A percentile compares a stretch with the other conserved stretches of the same genome.
Evolutionary conservation across 2,329 filamentous ascomycete species (phyloP).

Genomic region (Exophiala sideris): DNA sequence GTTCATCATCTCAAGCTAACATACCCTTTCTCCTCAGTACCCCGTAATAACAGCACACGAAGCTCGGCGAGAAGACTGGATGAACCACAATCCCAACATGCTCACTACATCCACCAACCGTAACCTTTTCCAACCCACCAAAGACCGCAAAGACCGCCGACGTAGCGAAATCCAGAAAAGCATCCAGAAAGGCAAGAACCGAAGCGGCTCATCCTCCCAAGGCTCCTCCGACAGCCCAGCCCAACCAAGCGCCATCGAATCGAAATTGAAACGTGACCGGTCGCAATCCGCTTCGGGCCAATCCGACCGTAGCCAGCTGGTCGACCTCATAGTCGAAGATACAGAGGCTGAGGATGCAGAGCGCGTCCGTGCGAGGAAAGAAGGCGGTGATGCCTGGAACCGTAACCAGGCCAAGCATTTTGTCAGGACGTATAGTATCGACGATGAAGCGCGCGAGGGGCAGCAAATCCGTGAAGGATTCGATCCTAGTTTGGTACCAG

Average conservation of each 20-base stretch:
- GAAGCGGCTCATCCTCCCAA: constrained; percentile 28
- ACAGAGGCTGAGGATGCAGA: constrained; percentile 60
- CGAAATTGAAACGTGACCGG: constrained; percentile 31
- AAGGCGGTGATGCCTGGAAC: constrained; percentile 61
- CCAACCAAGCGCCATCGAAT: constrained; percentile 24
- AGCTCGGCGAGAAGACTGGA: constrained; percentile 66
- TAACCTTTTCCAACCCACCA: constrained; percentile 53
- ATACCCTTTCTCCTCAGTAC: constrained; percentile 58
- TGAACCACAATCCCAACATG: constrained; percentile 50
- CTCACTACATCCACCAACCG: constrained; percentile 56
- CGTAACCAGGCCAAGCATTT: constrained; percentile 34
- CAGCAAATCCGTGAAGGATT: constrained; percentile 28
- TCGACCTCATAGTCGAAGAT: constrained; percentile 66
- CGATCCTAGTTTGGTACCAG: constrained; percentile 25
- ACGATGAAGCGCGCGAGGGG: constrained; percentile 20
- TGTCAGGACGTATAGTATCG: constrained; percentile 27
- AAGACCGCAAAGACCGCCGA: constrained; percentile 43
- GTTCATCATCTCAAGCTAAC: background rate
- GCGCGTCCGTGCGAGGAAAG: constrained; percentile 59
- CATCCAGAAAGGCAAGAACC: constrained; percentile 31
- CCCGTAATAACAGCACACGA: constrained; percentile 85
- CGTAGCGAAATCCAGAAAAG: constrained; percentile 39
- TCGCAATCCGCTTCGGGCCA: constrained; percentile 50
- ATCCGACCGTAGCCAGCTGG: constrained; percentile 54
- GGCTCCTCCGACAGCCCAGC: constrained; percentile 32